Evolutionary conservation across 2,329 filamentous ascomycete species (phyloP).

Genomic region (Hortaea werneckii): DNA sequence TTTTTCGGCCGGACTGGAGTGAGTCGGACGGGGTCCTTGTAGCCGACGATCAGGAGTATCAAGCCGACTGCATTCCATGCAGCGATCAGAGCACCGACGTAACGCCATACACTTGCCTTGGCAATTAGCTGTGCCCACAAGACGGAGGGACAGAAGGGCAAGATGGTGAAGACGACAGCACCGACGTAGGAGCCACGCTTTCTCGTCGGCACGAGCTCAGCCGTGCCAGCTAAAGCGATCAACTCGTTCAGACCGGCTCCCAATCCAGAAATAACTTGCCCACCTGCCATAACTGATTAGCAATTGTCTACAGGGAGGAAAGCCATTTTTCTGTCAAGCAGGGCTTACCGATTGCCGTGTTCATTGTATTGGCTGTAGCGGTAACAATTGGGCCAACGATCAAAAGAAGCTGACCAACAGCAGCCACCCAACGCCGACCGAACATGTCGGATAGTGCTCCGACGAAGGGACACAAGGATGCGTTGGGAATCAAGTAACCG

Average conservation of each 20-base stretch:
- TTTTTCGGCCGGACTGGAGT: slow-evolving; percentile 29
- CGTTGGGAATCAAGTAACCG: slow-evolving; percentile 46
- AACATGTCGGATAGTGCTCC: slow-evolving; percentile 55
- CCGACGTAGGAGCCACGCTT: slow-evolving; percentile 56
- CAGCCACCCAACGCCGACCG: slow-evolving; percentile 50
- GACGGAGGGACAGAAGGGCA: slow-evolving; percentile 54
- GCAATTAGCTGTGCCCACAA: slow-evolving; percentile 52
- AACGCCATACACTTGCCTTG: slow-evolving; percentile 42
- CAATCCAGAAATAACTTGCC: slow-evolving; percentile 46
- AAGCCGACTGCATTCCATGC: slow-evolving; percentile 45
- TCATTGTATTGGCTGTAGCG: slow-evolving; percentile 49
- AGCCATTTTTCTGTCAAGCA: too few species aligned
- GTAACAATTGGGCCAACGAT: slow-evolving; percentile 51
- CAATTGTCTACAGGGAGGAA: slow-evolving; percentile 27
- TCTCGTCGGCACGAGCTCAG: slow-evolving; percentile 55
- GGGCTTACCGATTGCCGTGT: slow-evolving; percentile 47
- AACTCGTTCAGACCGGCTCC: slow-evolving; percentile 61
- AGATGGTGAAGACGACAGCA: slow-evolving; percentile 49
- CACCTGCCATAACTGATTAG: slow-evolving; percentile 10
- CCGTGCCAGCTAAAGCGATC: slow-evolving; percentile 57
- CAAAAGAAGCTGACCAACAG: slow-evolving; percentile 44
- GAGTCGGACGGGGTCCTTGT: slow-evolving; percentile 42
- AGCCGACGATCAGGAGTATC: slow-evolving; percentile 42
- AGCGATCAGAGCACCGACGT: slow-evolving; percentile 43
- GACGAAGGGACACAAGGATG: slow-evolving; percentile 53